Evolutionary conservation across 108 stramenopile genomes (phyloP).

Genomic region (Aurantiochytrium sp.): DNA sequence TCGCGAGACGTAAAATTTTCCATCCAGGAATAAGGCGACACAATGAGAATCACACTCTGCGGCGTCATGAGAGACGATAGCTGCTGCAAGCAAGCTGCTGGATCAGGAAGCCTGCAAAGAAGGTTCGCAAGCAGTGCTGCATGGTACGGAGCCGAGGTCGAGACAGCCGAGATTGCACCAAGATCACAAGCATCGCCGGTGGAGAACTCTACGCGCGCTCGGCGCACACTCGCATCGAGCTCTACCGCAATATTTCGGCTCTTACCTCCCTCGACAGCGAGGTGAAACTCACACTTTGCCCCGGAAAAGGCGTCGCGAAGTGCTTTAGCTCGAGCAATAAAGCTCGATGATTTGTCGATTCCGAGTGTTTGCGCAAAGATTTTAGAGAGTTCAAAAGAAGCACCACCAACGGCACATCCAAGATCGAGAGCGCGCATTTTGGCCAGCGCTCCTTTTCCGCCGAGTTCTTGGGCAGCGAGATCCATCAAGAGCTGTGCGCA

Average conservation of each 20-base stretch:
- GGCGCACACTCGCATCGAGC: conserved; percentile 65
- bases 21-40: conserved; percentile 85
- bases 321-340: conserved; percentile 68
- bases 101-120: conserved; percentile 81
- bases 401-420: conserved; percentile 84
- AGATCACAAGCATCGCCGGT: conserved; percentile 73
- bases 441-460: not conserved
- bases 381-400: conserved; percentile 74
- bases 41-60: conserved; percentile 76
- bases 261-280: not conserved
- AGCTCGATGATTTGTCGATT: conserved; percentile 73
- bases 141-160: conserved; percentile 53
- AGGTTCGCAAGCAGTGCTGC: conserved; percentile 79
- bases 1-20: conserved; percentile 73
- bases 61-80: conserved; percentile 47
- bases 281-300: not conserved
- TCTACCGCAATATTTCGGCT: conserved; percentile 25
- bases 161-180: not conserved
- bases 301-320: conserved; percentile 37
- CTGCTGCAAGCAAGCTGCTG: conserved; percentile 44
- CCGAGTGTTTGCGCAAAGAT: conserved; percentile 74
- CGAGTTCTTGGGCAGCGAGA: not conserved
- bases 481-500: not conserved
- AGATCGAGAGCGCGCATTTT: conserved; percentile 57
- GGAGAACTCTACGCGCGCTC: conserved; percentile 63